These are phyloP conservation scores for Aplosporella prunicola DNA, from an alignment of 2,329 filamentous ascomycete species.

Conservation along the genomic window DNA sequence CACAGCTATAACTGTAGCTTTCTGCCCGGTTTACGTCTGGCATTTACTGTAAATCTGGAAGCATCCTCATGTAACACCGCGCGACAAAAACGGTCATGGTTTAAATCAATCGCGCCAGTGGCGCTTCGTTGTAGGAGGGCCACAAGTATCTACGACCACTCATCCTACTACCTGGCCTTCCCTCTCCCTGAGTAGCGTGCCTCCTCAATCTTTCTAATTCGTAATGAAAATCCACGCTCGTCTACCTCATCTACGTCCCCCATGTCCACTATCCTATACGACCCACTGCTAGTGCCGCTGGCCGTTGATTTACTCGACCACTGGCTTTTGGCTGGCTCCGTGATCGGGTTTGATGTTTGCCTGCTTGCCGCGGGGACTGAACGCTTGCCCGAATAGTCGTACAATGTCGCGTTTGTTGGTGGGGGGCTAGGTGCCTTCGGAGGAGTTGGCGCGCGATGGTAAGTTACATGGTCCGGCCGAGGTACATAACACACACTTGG, in stretches of 20 bases:
- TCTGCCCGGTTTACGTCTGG: no score
- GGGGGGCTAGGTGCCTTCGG: background rate
- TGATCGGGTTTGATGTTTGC: no score
- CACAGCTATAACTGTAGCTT: no score
- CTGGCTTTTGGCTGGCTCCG: background rate
- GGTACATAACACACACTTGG: background rate
- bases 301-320: background rate
- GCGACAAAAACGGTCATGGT: no score
- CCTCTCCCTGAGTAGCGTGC: conserved; percentile 1
- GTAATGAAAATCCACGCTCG: background rate
- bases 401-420: background rate
- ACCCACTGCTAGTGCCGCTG: background rate
- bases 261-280: conserved; percentile 6
- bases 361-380: no score
- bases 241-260: conserved; percentile 2
- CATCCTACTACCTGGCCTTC: no score
- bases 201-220: conserved; percentile 8
- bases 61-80: no score
- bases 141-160: no score
- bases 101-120: no score
- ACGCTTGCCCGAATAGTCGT: background rate
- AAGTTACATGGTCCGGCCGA: conserved; percentile 3
- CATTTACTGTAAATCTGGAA: no score
- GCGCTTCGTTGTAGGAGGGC: no score
- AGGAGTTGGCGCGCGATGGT: conserved; percentile 2